Base-by-base conservation (phyloP, 1,139 yeast species). In the Sugiyamaella grinbergsii region DNA sequence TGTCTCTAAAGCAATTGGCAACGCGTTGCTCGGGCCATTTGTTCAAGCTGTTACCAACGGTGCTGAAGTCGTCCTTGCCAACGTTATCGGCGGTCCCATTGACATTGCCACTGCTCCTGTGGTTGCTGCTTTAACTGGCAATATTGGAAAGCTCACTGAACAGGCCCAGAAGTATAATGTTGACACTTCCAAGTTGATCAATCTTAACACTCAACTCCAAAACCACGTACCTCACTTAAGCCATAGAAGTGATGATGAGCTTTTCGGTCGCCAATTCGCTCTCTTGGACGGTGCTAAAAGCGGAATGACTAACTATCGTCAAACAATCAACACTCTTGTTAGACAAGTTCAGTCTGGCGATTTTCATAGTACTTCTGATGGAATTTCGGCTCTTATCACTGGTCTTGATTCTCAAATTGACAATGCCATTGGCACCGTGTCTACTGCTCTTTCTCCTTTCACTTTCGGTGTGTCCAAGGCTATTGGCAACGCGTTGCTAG, bases 21-120 rank as follows among this genome's bases (percentile, higher is more conserved):
- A 57, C 46, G 31, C 55, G 40, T 50, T 64, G 16, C 56, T 63
- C 6, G 69, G 69, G 10, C 69, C 69, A 31, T 56, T 64, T 38
- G 61, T 61, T 31, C 69, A 65, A 55, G 58, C 67, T 13, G 58
- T 65, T 22, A 65, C 68, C 50, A 62, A 65, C 56, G 69, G 69
- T 32, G 62, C 64, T 39, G 67, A 64, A 53, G 69, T 62, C 5
- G 43, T 62, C 23, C 48, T 61, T 7, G 54, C 62, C 36, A 63
- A 62, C 53, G 38, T 58, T 10, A 49, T 58, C 39, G 60, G 62
- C 11, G 60, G 55, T 16, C 53, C 55, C n/a, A 38, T 50, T 15
- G 62, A 58, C 34, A 33, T 37, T 8, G 53, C 47, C 3, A 16
- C 47, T 6, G 28, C 51, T 16, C 56, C 57, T 13, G 11, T 48